Evolutionary conservation across 2,329 filamentous ascomycete genomes (phyloP).

Genomic region (Aspergillus pseudoterreus): DNA sequence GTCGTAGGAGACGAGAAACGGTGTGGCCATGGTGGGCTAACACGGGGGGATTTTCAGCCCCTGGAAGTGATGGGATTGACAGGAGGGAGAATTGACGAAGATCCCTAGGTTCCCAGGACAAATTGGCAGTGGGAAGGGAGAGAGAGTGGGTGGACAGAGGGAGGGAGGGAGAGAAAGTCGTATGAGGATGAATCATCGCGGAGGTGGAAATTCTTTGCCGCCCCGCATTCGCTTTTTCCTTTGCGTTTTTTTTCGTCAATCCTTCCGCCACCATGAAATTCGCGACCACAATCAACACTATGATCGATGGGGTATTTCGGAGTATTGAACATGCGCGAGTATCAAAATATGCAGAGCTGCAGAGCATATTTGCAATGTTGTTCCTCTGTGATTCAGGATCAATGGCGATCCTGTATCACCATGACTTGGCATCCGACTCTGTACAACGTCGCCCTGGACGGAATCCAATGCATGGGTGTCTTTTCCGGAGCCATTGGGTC

Average conservation of each 20-base stretch:
- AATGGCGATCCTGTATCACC: too few relatives aligned
- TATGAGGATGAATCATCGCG: constrained; percentile 16
- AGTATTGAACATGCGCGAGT: too few relatives aligned
- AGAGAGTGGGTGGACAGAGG: neutral
- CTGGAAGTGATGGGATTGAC: neutral
- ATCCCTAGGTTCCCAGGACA: neutral
- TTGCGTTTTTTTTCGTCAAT: neutral
- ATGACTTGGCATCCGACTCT: too few relatives aligned
- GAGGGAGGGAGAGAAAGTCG: constrained; percentile 1
- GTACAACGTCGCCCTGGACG: too few relatives aligned
- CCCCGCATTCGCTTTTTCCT: constrained; percentile 1
- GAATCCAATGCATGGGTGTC: too few relatives aligned
- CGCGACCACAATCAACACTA: neutral
- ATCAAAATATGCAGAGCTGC: too few relatives aligned
- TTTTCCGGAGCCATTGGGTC: too few relatives aligned
- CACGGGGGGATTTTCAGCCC: neutral
- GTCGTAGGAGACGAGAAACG: constrained; percentile 40
- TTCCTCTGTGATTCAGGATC: too few relatives aligned
- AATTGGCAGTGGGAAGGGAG: neutral
- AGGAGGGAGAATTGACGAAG: constrained; percentile 1
- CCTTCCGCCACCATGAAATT: neutral
- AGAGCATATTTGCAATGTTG: too few relatives aligned
- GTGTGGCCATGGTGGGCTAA: constrained; percentile 36
- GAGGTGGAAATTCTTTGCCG: constrained; percentile 7
- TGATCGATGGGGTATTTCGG: too few relatives aligned